A percentile compares a stretch with the other conserved stretches of the same genome.
phyloP scores from a whole-genome alignment of 805 yeast species.

The Kodamaea kaohsiungensis region DNA sequence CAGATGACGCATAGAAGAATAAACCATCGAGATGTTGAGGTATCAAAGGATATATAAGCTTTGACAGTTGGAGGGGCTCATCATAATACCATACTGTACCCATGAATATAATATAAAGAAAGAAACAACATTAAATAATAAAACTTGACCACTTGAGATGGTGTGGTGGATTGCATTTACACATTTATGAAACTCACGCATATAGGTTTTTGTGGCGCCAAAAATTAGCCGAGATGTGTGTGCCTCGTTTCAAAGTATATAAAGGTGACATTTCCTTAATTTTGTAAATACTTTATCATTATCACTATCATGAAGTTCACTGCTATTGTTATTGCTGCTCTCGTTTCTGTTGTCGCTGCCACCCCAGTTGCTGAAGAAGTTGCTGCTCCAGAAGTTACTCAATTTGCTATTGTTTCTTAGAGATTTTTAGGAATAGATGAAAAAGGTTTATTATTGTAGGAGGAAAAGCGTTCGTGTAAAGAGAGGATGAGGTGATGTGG shows the following conservation, averaged over 20 bases:
- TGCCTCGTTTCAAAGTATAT: background rate
- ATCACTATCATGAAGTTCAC: background rate
- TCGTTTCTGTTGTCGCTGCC: background rate
- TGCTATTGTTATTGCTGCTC: background rate
- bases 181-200: background rate
- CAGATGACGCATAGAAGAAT: background rate
- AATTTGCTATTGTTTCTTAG: background rate
- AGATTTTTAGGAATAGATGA: background rate
- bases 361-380: background rate
- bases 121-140: too few relatives aligned
- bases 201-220: background rate
- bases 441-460: background rate
- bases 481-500: background rate
- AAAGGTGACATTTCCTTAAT: background rate
- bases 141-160: background rate
- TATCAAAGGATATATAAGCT: too few relatives aligned
- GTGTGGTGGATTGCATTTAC: background rate
- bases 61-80: too few relatives aligned
- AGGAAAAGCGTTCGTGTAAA: too few relatives aligned
- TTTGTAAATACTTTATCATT: background rate
- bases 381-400: background rate
- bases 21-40: background rate
- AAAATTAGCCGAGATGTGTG: background rate
- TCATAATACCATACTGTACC: too few relatives aligned
- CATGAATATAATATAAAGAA: too few relatives aligned